Percentiles rank a stretch among this genome's conserved stretches.
Evolutionary conservation across 352 stramenopile species (phyloP).

Genomic region (Globisporangium lucens): DNA sequence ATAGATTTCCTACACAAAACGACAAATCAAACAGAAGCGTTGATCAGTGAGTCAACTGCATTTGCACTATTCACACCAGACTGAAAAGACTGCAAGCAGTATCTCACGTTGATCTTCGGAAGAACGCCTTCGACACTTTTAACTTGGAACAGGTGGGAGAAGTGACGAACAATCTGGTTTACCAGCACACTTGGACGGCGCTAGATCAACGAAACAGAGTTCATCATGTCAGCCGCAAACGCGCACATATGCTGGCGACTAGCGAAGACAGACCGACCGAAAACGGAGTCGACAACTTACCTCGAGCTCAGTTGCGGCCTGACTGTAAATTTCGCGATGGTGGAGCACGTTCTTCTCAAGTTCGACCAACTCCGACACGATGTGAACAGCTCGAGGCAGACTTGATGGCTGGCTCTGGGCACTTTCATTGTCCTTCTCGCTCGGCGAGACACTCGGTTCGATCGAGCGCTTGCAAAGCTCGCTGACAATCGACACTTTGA

Average conservation of each 20-base stretch:
- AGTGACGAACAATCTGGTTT: conserved; percentile 87
- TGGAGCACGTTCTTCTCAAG: conserved; percentile 83
- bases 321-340: conserved; percentile 73
- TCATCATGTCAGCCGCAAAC: neutral
- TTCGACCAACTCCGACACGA: conserved; percentile 75
- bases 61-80: neutral
- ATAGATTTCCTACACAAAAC: conserved; percentile 63
- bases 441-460: conserved; percentile 33
- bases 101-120: conserved; percentile 86
- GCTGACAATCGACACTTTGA: conserved; percentile 51
- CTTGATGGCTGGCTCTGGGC: conserved; percentile 28
- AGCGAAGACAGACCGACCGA: no score
- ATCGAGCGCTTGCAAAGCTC: conserved; percentile 63
- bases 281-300: conserved; percentile 21
- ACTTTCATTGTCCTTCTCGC: conserved; percentile 14
- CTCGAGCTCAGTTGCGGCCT: conserved; percentile 77
- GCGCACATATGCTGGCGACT: neutral
- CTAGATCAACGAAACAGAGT: conserved; percentile 22
- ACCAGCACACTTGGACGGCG: conserved; percentile 74
- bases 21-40: neutral
- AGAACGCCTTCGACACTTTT: conserved; percentile 84
- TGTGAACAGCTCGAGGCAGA: conserved; percentile 58
- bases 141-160: conserved; percentile 86
- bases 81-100: neutral
- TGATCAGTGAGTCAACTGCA: neutral